These are phyloP conservation scores for Dothistroma pini DNA, from an alignment of 2,329 filamentous ascomycete genomes.

Conservation along the genomic window DNA sequence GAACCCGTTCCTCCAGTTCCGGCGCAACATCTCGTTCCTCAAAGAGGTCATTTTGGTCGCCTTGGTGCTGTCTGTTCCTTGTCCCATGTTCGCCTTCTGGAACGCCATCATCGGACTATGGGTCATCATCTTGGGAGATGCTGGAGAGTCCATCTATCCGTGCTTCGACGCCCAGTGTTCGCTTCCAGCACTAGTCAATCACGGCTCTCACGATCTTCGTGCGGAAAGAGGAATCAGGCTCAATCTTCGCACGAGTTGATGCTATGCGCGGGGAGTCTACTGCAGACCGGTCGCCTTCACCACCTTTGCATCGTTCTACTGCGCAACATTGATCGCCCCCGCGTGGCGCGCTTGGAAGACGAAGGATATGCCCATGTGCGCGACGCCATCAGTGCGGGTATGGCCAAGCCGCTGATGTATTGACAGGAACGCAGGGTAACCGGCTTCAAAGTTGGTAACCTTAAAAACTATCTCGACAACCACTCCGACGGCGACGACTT, in stretches of 20 bases:
- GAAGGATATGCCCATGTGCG: not conserved
- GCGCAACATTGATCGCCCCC: not conserved
- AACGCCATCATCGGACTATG: not conserved
- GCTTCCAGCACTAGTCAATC: not conserved
- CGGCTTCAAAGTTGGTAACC: not conserved
- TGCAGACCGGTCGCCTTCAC: not conserved
- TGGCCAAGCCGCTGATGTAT: not conserved
- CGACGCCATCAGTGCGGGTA: not conserved
- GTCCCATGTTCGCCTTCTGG: not conserved
- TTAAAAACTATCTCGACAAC: not conserved
- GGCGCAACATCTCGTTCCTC: not conserved
- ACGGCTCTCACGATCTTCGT: not conserved
- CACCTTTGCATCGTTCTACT: not conserved
- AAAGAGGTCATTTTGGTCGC: not conserved
- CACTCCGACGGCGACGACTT: not conserved
- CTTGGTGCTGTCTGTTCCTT: not conserved
- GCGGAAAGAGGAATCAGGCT: not conserved
- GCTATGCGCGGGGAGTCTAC: not conserved
- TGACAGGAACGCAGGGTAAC: not conserved
- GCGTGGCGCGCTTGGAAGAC: not conserved
- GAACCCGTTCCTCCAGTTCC: not conserved
- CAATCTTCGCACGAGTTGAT: not conserved
- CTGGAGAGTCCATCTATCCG: not conserved
- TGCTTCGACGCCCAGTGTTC: not conserved
- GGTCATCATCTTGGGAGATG: not conserved